Evolutionary conservation across 805 yeast species (phyloP).

Genomic region (Danielozyma ontarioensis): DNA sequence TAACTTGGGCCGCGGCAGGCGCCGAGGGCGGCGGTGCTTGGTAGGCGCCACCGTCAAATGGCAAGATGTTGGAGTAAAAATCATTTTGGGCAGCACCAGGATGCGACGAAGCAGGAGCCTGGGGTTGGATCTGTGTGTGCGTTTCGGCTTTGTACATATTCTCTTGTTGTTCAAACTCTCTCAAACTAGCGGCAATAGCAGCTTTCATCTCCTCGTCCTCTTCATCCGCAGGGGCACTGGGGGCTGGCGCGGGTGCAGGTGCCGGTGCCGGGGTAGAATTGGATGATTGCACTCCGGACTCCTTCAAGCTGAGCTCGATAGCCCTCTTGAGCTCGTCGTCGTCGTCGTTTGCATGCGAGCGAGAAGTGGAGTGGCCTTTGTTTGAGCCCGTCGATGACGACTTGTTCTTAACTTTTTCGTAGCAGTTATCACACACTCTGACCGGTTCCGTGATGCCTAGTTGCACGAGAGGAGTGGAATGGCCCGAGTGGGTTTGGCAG

Average conservation of each 20-base stretch:
- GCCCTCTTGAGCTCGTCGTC: slow-evolving; percentile 78
- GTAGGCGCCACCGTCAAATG: slow-evolving; percentile 8
- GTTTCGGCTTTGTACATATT: slow-evolving; percentile 6
- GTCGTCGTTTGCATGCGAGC: slow-evolving; percentile 41
- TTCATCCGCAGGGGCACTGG: slow-evolving; percentile 42
- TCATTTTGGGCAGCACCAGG: no score
- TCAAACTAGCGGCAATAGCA: slow-evolving; percentile 88
- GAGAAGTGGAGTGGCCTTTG: slow-evolving; percentile 1
- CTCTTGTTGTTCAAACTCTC: slow-evolving; percentile 52
- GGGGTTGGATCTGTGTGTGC: neutral
- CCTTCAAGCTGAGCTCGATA: slow-evolving; percentile 71
- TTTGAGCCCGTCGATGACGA: slow-evolving; percentile 4
- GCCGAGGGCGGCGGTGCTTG: slow-evolving; percentile 1
- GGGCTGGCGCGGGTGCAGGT: slow-evolving; percentile 8
- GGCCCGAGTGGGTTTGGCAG: slow-evolving; percentile 80
- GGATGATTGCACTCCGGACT: slow-evolving; percentile 21
- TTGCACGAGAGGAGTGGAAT: slow-evolving; percentile 65
- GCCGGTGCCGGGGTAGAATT: neutral
- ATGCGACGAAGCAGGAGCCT: no score
- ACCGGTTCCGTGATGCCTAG: slow-evolving; percentile 87
- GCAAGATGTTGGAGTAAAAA: slow-evolving; percentile 24
- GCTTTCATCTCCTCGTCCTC: slow-evolving; percentile 85
- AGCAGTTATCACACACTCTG: slow-evolving; percentile 90
- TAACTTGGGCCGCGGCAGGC: neutral
- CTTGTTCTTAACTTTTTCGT: slow-evolving; percentile 50